These are phyloP conservation scores for Pythium folliculosum DNA, from an alignment of 352 stramenopile species.

Conservation along the genomic window DNA sequence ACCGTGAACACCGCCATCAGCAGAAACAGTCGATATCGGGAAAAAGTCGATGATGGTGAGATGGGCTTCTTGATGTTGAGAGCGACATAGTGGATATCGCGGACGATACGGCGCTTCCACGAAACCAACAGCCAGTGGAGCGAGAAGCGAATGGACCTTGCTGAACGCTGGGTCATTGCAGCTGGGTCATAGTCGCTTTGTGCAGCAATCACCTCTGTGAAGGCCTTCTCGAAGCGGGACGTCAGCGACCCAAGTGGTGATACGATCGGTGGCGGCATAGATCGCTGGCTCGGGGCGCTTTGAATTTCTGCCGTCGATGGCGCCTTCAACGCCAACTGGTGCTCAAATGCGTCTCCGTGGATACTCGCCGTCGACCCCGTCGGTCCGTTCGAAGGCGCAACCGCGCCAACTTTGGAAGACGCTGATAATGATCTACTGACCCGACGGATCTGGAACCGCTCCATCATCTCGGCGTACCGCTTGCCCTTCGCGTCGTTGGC, in stretches of 20 bases:
- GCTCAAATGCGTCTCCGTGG: too few species aligned
- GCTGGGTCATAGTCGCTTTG: too few species aligned
- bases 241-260: too few species aligned
- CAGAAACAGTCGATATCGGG: constrained; percentile 28
- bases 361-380: too few species aligned
- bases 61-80: constrained; percentile 22
- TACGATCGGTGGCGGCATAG: too few species aligned
- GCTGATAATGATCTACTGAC: neutral
- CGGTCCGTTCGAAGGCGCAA: neutral
- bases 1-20: constrained; percentile 33
- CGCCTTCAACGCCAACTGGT: too few species aligned
- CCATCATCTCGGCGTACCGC: constrained; percentile 52
- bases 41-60: constrained; percentile 38
- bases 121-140: constrained; percentile 6
- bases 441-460: constrained; percentile 47
- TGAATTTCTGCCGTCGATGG: too few species aligned
- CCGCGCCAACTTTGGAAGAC: neutral
- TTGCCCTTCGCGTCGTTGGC: neutral
- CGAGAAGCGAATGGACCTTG: neutral
- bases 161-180: neutral
- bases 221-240: too few species aligned
- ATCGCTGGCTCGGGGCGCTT: too few species aligned
- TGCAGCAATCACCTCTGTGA: too few species aligned
- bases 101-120: neutral
- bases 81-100: neutral